A percentile compares a stretch with the other conserved stretches of the same genome.
Conservation (phyloP, 1,284 basidiomycete genomes). For the Leccinum olivaceoglutinosum region DNA sequence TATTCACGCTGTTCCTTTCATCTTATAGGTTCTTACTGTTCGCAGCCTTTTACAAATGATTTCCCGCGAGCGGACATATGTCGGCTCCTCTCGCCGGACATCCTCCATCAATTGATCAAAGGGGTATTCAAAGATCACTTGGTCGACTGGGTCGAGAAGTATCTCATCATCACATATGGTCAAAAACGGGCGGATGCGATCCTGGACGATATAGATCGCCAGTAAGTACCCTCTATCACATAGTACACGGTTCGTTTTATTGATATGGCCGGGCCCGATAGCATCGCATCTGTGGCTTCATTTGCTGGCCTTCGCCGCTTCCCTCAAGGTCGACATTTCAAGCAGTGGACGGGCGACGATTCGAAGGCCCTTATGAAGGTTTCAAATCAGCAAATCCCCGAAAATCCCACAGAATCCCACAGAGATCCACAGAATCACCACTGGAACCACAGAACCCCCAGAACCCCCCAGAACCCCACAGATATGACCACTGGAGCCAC, state of each 20-base stretch:
- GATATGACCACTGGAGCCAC: too few species aligned
- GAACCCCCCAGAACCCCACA: too few species aligned
- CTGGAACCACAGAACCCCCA: too few species aligned
- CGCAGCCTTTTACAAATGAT: constrained; percentile 2
- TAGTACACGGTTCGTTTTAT: neutral
- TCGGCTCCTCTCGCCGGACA: constrained; percentile 4
- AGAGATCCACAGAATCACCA: too few species aligned
- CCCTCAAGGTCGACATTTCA: neutral
- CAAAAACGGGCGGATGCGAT: neutral
- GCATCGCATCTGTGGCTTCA: neutral
- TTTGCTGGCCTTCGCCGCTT: neutral
- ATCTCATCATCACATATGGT: neutral
- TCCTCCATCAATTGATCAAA: constrained; percentile 12
- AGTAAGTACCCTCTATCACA: neutral
- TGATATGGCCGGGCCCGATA: neutral
- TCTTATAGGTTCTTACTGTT: too few species aligned
- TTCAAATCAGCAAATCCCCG: too few species aligned
- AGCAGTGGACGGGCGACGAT: neutral
- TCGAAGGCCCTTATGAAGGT: neutral
- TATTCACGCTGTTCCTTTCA: too few species aligned
- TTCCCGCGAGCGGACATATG: constrained; percentile 12
- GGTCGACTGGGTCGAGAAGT: constrained; percentile 10
- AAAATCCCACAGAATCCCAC: too few species aligned
- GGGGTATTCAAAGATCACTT: constrained; percentile 8
- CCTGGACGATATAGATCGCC: neutral